Conservation (phyloP, 2,329 filamentous ascomycete genomes). For the Trichophyton mentagrophytes region DNA sequence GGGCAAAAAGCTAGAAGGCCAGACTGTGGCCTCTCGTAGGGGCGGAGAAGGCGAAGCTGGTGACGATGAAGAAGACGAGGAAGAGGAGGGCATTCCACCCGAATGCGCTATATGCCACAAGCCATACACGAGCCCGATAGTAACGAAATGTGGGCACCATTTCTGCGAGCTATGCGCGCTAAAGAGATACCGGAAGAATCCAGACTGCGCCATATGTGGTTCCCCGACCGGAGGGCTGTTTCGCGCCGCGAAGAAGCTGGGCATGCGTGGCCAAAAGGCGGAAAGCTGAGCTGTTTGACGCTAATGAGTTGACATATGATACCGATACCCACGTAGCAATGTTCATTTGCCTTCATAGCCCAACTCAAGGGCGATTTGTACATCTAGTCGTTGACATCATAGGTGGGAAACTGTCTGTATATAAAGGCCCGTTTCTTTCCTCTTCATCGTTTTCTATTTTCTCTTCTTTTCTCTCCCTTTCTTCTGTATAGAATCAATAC, state of each 20-base stretch:
- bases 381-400: too few relatives aligned
- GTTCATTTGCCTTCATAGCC: too few relatives aligned
- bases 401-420: too few relatives aligned
- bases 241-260: slow-evolving; percentile 71
- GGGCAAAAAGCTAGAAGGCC: slow-evolving; percentile 17
- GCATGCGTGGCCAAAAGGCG: slow-evolving; percentile 62
- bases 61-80: slow-evolving; percentile 50
- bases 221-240: slow-evolving; percentile 80
- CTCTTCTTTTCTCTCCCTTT: too few relatives aligned
- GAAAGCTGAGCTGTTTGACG: slow-evolving; percentile 33
- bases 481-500: too few relatives aligned
- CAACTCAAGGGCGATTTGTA: too few relatives aligned
- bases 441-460: too few relatives aligned
- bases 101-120: slow-evolving; percentile 76
- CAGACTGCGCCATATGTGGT: slow-evolving; percentile 74
- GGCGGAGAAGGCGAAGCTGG: slow-evolving; percentile 31
- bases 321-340: neutral
- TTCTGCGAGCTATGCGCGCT: slow-evolving; percentile 88
- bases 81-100: slow-evolving; percentile 74
- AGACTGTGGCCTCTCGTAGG: slow-evolving; percentile 34
- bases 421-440: too few relatives aligned
- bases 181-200: slow-evolving; percentile 73
- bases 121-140: slow-evolving; percentile 63
- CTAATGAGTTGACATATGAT: slow-evolving; percentile 33
- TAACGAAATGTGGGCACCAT: slow-evolving; percentile 89